Conservation (phyloP, 305 asterid genomes). For the Fraxinus baroniana region DNA sequence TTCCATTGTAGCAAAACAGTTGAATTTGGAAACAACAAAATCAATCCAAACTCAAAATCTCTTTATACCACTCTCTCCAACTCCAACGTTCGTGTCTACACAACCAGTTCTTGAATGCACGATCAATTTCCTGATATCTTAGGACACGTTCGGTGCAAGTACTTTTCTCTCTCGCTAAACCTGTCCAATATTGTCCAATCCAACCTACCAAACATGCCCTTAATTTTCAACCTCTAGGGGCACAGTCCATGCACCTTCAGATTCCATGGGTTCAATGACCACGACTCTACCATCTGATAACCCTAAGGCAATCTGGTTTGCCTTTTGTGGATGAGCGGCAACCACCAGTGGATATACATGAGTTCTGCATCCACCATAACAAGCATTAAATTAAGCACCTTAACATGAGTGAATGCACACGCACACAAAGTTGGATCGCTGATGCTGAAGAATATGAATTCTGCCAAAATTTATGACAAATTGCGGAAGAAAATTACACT, state of each 20-base stretch:
- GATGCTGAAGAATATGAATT: background rate
- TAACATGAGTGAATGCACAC: background rate
- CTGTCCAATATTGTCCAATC: background rate
- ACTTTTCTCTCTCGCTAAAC: background rate
- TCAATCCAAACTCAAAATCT: background rate
- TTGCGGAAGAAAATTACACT: background rate
- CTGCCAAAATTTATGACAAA: background rate
- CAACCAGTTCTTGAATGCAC: background rate
- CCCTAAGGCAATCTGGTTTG: conserved; percentile 68
- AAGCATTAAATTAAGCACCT: background rate
- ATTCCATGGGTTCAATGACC: conserved; percentile 49
- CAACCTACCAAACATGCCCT: background rate
- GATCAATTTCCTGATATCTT: background rate
- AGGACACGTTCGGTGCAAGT: background rate
- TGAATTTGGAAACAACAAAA: background rate
- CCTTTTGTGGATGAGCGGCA: conserved; percentile 63
- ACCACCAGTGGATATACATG: conserved; percentile 47
- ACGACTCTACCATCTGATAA: conserved; percentile 56
- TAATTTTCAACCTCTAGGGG: conserved; percentile 12
- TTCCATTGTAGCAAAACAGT: background rate
- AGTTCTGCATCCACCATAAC: conserved; percentile 32
- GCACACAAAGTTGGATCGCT: background rate
- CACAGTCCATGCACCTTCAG: conserved; percentile 44
- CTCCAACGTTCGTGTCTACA: background rate
- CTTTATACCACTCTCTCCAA: background rate